A percentile compares a stretch with the other conserved stretches of the same genome.
Conservation (phyloP, 2,329 filamentous ascomycete genomes). For the Aureobasidium sp. region DNA sequence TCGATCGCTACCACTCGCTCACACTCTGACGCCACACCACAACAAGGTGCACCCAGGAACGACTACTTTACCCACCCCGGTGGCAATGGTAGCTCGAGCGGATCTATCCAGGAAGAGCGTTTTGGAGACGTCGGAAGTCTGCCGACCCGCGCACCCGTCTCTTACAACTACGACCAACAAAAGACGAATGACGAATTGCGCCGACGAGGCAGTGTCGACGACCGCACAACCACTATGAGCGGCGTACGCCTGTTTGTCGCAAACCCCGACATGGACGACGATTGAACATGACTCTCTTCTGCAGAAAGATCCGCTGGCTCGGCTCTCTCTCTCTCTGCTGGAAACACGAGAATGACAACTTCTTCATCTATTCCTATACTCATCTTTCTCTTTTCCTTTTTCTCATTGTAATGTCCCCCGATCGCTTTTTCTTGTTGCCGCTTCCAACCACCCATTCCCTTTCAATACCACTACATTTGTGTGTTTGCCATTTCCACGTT, state of each 20-base stretch:
- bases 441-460: not conserved
- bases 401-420: not conserved
- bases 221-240: constrained; percentile 66
- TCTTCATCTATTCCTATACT: not conserved
- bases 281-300: not conserved
- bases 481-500: not conserved
- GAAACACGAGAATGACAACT: not conserved
- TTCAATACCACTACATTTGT: constrained; percentile 10
- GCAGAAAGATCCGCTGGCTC: not conserved
- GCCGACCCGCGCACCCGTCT: constrained; percentile 25
- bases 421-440: not conserved
- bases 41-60: constrained; percentile 23
- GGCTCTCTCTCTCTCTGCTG: not conserved
- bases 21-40: constrained; percentile 38
- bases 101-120: constrained; percentile 34
- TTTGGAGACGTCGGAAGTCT: constrained; percentile 49
- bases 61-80: constrained; percentile 38
- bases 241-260: constrained; percentile 70
- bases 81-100: constrained; percentile 33
- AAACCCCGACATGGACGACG: constrained; percentile 58
- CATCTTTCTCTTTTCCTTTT: not conserved
- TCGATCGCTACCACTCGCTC: not conserved
- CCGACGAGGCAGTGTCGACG: constrained; percentile 74
- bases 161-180: constrained; percentile 23
- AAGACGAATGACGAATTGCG: constrained; percentile 64